Evolutionary conservation across 257 asterid genomes (phyloP).

Genomic region (Solanum tacnaense): DNA sequence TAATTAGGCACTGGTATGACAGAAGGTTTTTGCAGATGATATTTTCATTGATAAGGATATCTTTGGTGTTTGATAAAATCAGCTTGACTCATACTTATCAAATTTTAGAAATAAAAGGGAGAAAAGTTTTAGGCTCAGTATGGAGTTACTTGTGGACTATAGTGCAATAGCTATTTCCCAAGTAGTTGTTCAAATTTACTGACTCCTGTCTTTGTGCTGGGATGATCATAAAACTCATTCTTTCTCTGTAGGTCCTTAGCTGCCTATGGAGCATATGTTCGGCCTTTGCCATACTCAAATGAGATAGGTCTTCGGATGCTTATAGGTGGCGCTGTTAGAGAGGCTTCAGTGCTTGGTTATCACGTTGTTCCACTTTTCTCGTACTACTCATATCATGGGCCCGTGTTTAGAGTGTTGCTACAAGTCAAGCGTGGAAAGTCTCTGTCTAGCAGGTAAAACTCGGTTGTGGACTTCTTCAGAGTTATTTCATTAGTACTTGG

Average conservation of each 20-base stretch:
- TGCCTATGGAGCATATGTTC: conserved; percentile 87
- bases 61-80: background rate
- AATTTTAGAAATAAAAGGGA: background rate
- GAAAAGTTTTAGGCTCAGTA: background rate
- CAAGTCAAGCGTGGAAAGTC: conserved; percentile 73
- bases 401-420: conserved; percentile 79
- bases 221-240: background rate
- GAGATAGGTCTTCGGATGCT: conserved; percentile 92
- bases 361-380: conserved; percentile 87
- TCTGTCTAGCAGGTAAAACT: conserved; percentile 40
- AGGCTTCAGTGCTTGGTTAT: conserved; percentile 78
- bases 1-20: background rate
- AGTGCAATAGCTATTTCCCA: background rate
- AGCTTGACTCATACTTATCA: background rate
- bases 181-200: background rate
- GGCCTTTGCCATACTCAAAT: conserved; percentile 73
- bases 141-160: background rate
- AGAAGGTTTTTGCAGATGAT: background rate
- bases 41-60: background rate
- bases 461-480: background rate
- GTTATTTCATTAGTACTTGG: background rate
- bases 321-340: conserved; percentile 86
- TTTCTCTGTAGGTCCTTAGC: conserved; percentile 50
- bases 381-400: conserved; percentile 90
- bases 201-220: background rate